These are phyloP conservation scores for Knufia fluminis DNA, from an alignment of 2,329 filamentous ascomycete species.

Conservation along the genomic window DNA sequence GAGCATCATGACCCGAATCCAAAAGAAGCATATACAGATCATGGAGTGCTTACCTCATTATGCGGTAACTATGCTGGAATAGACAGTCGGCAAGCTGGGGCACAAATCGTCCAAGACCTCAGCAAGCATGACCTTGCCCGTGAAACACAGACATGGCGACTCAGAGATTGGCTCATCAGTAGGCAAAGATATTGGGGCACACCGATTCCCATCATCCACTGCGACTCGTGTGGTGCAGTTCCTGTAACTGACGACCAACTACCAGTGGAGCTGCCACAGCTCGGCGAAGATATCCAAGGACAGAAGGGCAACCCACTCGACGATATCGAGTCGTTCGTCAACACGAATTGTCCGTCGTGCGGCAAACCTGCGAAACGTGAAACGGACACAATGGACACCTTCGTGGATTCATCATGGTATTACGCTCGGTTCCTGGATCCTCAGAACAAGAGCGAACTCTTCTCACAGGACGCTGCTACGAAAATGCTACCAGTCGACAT, in stretches of 20 bases:
- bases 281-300: conserved; percentile 56
- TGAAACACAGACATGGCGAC: conserved; percentile 62
- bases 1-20: conserved; percentile 26
- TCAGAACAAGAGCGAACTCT: conserved; percentile 51
- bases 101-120: conserved; percentile 48
- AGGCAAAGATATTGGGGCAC: conserved; percentile 90
- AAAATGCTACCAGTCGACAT: conserved; percentile 64
- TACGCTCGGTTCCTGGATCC: conserved; percentile 71
- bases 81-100: conserved; percentile 52
- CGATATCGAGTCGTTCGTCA: conserved; percentile 61
- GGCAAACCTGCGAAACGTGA: conserved; percentile 63
- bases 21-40: conserved; percentile 49
- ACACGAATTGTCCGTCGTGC: conserved; percentile 65
- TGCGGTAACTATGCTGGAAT: conserved; percentile 58
- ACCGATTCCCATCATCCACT: conserved; percentile 83
- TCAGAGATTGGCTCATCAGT: conserved; percentile 84
- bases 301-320: conserved; percentile 71
- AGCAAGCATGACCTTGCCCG: conserved; percentile 49
- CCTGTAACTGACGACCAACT: conserved; percentile 68
- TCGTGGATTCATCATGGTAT: conserved; percentile 94
- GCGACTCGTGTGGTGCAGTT: conserved; percentile 63
- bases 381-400: conserved; percentile 93
- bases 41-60: conserved; percentile 58
- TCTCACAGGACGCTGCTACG: conserved; percentile 52
- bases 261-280: conserved; percentile 63